These are phyloP conservation scores for Cudoniella acicularis DNA, from an alignment of 495 filamentous ascomycete genomes.

Conservation along the genomic window DNA sequence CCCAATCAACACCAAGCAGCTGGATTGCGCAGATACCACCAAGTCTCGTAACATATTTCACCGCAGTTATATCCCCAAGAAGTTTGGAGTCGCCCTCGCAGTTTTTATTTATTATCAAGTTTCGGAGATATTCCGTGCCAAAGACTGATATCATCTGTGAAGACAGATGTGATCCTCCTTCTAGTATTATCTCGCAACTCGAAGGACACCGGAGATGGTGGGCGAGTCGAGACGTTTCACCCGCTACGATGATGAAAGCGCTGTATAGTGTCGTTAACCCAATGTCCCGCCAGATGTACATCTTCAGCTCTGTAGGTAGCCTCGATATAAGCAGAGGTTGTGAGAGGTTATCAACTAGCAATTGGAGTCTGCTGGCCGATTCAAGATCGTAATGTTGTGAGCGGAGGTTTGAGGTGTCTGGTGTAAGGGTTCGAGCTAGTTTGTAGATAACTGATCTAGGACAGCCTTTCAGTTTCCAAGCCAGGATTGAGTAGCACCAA, in stretches of 20 bases:
- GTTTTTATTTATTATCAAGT: neutral
- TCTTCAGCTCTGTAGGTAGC: slow-evolving; percentile 6
- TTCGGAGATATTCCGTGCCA: slow-evolving; percentile 6
- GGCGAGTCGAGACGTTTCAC: neutral
- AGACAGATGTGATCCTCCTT: slow-evolving; percentile 1
- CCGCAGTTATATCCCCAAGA: neutral
- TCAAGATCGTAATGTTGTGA: neutral
- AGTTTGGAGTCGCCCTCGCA: neutral
- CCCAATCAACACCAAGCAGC: slow-evolving; percentile 11
- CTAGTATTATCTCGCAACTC: neutral
- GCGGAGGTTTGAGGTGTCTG: neutral
- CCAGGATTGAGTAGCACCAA: slow-evolving; percentile 15
- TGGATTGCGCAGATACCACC: slow-evolving; percentile 15
- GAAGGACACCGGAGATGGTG: neutral
- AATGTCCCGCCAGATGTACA: slow-evolving; percentile 3
- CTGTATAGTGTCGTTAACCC: slow-evolving; percentile 1
- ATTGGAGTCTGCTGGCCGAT: neutral
- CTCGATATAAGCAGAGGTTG: too few relatives aligned
- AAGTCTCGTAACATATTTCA: slow-evolving; percentile 3
- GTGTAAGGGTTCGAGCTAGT: slow-evolving; percentile 5
- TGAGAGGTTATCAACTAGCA: neutral
- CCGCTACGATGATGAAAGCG: slow-evolving; percentile 6
- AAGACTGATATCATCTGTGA: slow-evolving; percentile 2
- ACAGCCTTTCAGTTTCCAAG: neutral
- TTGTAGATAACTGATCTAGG: slow-evolving; percentile 2